Evolutionary conservation across 208 protist species (phyloP).

Genomic region (Vickermania ingenoplastis): DNA sequence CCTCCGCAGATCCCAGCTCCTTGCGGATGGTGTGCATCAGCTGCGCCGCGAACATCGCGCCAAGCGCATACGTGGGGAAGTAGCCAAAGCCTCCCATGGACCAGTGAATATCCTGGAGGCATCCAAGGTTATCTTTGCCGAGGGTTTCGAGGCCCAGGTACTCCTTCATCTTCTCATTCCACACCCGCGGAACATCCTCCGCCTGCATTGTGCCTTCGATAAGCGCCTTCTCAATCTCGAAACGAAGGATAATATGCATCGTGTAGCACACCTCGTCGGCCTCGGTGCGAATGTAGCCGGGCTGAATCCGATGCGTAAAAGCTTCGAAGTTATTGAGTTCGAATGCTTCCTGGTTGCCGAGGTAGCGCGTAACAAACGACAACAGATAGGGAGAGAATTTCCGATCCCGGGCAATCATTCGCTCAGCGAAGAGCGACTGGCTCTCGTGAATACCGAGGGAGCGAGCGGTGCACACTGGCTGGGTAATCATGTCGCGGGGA

Average conservation of each 20-base stretch:
- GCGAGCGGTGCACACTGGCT: conserved; percentile 56
- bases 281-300: conserved; percentile 69
- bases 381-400: conserved; percentile 46
- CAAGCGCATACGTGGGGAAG: conserved; percentile 83
- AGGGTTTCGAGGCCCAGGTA: conserved; percentile 68
- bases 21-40: conserved; percentile 53
- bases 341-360: conserved; percentile 45
- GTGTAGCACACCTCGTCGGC: conserved; percentile 88
- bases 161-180: conserved; percentile 79
- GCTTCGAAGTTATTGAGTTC: conserved; percentile 35
- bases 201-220: conserved; percentile 68
- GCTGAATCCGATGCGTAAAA: conserved; percentile 34
- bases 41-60: conserved; percentile 78
- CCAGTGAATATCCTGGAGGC: conserved; percentile 90
- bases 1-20: conserved; percentile 41
- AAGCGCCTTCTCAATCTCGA: conserved; percentile 81
- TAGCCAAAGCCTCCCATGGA: conserved; percentile 55
- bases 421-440: conserved; percentile 82
- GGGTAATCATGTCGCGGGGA: conserved; percentile 32
- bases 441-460: conserved; percentile 83
- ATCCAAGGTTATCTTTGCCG: conserved; percentile 59
- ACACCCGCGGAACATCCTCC: conserved; percentile 67
- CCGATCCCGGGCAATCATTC: conserved; percentile 37
- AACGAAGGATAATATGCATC: conserved; percentile 83
- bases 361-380: conserved; percentile 28